These are phyloP conservation scores for Coemansia sp. DNA, from an alignment of 192 early-diverging fungal genomes.

Conservation along the genomic window DNA sequence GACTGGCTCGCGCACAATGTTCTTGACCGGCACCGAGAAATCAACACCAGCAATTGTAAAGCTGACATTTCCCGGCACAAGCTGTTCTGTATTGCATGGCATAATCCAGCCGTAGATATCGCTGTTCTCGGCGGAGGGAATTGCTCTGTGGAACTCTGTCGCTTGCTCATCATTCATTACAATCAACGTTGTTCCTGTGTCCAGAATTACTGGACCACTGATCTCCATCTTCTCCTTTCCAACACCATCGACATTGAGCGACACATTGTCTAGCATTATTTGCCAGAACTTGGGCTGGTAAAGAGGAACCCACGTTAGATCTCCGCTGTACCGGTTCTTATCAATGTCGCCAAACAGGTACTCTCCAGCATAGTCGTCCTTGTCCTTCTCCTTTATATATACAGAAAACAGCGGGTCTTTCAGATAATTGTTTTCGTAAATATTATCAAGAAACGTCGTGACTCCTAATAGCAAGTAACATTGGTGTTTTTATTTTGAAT, in stretches of 20 bases:
- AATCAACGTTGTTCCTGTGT: slow-evolving; percentile 68
- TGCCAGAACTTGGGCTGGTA: slow-evolving; percentile 60
- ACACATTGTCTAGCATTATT: slow-evolving; percentile 52
- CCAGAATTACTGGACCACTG: slow-evolving; percentile 56
- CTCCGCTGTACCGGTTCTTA: slow-evolving; percentile 50
- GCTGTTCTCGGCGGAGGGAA: slow-evolving; percentile 50
- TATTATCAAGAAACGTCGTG: slow-evolving; percentile 57
- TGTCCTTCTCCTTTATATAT: slow-evolving; percentile 58
- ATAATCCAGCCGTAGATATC: slow-evolving; percentile 55
- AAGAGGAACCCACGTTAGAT: slow-evolving; percentile 59
- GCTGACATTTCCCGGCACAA: slow-evolving; percentile 47
- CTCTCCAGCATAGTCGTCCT: slow-evolving; percentile 57
- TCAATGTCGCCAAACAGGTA: slow-evolving; percentile 64
- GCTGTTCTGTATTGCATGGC: slow-evolving; percentile 52
- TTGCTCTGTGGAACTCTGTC: slow-evolving; percentile 57
- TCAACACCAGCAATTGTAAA: slow-evolving; percentile 49
- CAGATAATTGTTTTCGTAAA: slow-evolving; percentile 58
- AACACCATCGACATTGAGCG: slow-evolving; percentile 35
- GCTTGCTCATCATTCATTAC: slow-evolving; percentile 60
- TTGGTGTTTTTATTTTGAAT: no score
- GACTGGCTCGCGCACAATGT: slow-evolving; percentile 52
- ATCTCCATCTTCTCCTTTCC: slow-evolving; percentile 46
- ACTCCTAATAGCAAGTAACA: slow-evolving; percentile 26
- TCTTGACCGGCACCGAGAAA: slow-evolving; percentile 47
- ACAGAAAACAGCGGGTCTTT: slow-evolving; percentile 72